Base-by-base conservation (phyloP, 495 filamentous ascomycete species). In the Penicillium antarcticum region DNA sequence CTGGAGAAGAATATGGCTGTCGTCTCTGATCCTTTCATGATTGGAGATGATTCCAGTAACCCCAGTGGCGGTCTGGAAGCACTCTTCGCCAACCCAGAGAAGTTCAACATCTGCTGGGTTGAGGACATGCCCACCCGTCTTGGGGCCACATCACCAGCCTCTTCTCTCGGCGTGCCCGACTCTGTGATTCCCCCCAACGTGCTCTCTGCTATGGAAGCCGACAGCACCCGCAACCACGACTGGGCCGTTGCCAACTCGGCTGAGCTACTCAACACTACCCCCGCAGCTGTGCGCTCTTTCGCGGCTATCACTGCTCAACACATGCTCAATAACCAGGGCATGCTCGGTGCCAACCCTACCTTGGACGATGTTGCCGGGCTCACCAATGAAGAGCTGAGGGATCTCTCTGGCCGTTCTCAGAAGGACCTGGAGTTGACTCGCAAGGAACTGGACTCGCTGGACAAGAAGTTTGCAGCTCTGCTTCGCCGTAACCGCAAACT, bases 1-100 rank as follows among this genome's bases (percentile, higher is more conserved):
- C 76, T 95, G 0, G 89, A 96, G 67, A 76, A 81, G 51, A 76
- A 69, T 42, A 70, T 87, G 41, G 70, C 75, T 16, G 55, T 53
- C 19, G 34, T 56, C 5, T 32, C 61, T 1, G 68, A 71, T 47
- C 51, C 58, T 1, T 67, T 66, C 52, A 56, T 65, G 39, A 66
- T 68, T 11, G 69, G 71, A 13, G 68, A 69, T 9, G 72, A 74
- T 43, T 50, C 58, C 9, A 70, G 60, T 45, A 75, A 77, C 39
- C 65, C 67, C 34, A 67, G 63, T n/a, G 72, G 73, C 2, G 72
- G 71, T 4, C 60, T 77, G 10, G 71, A 74, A 38, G 71, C 71
- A 1, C 67, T 77, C 9, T 75, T 73, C 26, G 69, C 67, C 7
- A 68, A 66, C 0, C 71, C 74, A 1, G 72, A 74, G 45, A 72